A percentile compares a stretch with the other conserved stretches of the same genome.
These are phyloP conservation scores for Diplodia mutila DNA, from an alignment of 2,329 filamentous ascomycete genomes.

Conservation along the genomic window DNA sequence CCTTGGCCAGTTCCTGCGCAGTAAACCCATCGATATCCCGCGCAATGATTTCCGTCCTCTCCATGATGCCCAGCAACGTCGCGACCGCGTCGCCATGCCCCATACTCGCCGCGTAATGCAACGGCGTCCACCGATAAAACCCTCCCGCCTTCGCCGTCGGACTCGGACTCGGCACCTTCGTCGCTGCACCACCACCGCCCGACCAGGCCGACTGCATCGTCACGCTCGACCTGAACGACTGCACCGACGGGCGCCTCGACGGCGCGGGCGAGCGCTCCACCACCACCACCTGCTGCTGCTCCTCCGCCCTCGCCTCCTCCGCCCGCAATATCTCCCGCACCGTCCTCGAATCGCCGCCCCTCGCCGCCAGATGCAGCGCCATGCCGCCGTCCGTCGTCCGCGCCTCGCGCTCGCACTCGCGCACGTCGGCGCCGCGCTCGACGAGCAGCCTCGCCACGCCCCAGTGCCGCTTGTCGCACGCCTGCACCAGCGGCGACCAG, in stretches of 20 bases:
- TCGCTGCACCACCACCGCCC: background rate
- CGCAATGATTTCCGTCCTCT: conserved; percentile 11
- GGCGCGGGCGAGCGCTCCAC: background rate
- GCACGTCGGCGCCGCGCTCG: background rate
- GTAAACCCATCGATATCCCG: conserved; percentile 13
- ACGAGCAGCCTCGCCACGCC: conserved; percentile 1
- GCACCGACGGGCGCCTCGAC: background rate
- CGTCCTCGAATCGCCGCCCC: background rate
- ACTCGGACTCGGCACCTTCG: background rate
- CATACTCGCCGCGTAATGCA: conserved; percentile 11
- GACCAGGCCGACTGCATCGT: background rate
- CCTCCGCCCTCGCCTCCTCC: background rate
- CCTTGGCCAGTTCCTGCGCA: background rate
- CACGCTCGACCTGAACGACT: background rate
- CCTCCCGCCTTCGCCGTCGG: background rate
- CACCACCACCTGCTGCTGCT: no score
- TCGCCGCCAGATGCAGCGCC: conserved; percentile 17
- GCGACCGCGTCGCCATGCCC: background rate
- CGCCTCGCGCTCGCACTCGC: background rate
- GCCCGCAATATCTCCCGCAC: background rate
- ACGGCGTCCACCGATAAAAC: conserved; percentile 10
- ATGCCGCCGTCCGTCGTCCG: background rate
- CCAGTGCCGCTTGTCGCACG: conserved; percentile 9
- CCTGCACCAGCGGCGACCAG: conserved; percentile 6
- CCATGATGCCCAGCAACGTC: background rate